A percentile compares a stretch with the other conserved stretches of the same genome.
phyloP scores from a whole-genome alignment of 495 filamentous ascomycete species.

The Penicillium riverlandense region DNA sequence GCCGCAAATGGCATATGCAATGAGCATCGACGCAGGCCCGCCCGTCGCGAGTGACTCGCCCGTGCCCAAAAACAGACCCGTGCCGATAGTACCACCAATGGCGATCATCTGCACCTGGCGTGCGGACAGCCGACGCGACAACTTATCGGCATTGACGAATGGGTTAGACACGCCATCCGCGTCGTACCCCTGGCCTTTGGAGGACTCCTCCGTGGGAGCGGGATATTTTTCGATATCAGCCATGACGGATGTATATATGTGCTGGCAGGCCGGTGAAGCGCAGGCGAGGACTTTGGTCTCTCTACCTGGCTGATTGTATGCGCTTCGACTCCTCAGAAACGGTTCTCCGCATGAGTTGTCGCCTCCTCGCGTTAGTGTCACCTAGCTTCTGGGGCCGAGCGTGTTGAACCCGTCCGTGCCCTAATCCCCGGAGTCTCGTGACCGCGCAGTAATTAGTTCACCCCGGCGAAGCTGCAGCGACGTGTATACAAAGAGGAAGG shows the following conservation, averaged over 20 bases:
- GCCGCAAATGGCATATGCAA: slow-evolving; percentile 44
- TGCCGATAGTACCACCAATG: slow-evolving; percentile 58
- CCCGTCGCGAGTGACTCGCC: slow-evolving; percentile 51
- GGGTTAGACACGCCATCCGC: slow-evolving; percentile 4
- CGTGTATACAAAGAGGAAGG: too few species aligned
- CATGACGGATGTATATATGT: slow-evolving; percentile 2
- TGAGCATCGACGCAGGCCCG: slow-evolving; percentile 57
- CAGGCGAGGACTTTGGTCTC: too few species aligned
- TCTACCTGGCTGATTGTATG: background rate
- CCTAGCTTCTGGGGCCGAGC: background rate
- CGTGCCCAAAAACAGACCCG: slow-evolving; percentile 57
- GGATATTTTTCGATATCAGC: slow-evolving; percentile 22
- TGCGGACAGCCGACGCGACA: slow-evolving; percentile 31
- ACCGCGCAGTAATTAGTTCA: background rate
- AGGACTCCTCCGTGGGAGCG: background rate
- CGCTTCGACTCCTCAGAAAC: background rate
- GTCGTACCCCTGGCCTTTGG: slow-evolving; percentile 3
- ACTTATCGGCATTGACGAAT: slow-evolving; percentile 21
- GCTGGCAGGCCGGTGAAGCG: background rate
- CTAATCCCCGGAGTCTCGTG: background rate
- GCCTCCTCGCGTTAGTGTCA: background rate
- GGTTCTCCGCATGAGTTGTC: background rate
- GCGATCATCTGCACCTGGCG: slow-evolving; percentile 59
- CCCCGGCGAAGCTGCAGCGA: too few species aligned
- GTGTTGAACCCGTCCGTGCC: background rate